A percentile compares a stretch with the other conserved stretches of the same genome.
Conservation (phyloP, 345 rosid species). For the Gossypium ekmanianum region DNA sequence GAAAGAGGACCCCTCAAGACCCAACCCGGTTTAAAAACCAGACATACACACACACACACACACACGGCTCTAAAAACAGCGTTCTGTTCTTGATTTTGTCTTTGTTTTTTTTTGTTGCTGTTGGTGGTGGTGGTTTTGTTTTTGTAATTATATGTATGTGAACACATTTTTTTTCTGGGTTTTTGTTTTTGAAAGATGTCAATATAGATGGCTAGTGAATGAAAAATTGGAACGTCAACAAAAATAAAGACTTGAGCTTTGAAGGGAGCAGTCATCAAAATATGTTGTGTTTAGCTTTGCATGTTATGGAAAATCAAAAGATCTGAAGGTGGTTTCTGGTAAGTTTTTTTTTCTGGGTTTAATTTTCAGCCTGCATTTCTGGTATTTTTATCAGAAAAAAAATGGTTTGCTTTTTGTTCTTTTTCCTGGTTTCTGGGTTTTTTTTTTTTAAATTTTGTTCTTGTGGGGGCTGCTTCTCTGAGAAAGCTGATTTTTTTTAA, state of each 20-base stretch:
- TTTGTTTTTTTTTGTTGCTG: too few relatives aligned
- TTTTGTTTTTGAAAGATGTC: background rate
- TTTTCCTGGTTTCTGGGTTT: conserved; percentile 13
- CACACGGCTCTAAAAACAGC: background rate
- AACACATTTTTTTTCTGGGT: background rate
- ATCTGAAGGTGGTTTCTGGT: conserved; percentile 46
- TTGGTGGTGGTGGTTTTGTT: too few relatives aligned
- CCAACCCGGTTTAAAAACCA: background rate
- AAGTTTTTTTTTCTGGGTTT: conserved; percentile 5
- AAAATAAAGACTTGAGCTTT: background rate
- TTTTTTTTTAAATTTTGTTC: background rate
- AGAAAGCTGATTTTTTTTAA: background rate
- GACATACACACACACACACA: background rate
- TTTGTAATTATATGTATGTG: too few relatives aligned
- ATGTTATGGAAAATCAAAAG: conserved; percentile 28
- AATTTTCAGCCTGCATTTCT: conserved; percentile 16
- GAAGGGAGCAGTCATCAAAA: background rate
- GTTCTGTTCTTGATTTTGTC: background rate
- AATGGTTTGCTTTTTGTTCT: background rate
- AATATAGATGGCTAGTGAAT: background rate
- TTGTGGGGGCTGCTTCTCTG: conserved; percentile 10
- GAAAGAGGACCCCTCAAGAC: background rate
- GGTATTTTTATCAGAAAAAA: conserved; percentile 4
- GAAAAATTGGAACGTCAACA: background rate
- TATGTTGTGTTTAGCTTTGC: conserved; percentile 11